phyloP scores from a whole-genome alignment of 2,329 filamentous ascomycete genomes.

The Microthyrium microscopicum region DNA sequence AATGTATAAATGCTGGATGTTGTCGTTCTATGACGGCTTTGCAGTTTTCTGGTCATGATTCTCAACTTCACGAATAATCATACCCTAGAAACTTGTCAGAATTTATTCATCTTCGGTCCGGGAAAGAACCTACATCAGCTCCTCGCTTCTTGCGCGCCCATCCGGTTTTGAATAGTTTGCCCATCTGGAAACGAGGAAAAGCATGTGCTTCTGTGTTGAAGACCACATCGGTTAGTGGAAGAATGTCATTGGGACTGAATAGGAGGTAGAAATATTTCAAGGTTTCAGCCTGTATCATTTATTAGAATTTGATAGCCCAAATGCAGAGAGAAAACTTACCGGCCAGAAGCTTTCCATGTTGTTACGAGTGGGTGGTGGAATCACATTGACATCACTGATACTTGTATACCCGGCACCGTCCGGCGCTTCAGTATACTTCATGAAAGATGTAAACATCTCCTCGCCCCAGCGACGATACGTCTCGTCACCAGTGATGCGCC shows the following conservation, averaged over 20 bases:
- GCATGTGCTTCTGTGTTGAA: conserved; percentile 94
- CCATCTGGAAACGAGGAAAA: conserved; percentile 73
- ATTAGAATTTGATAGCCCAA: conserved; percentile 6
- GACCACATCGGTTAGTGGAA: conserved; percentile 74
- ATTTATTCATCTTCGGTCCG: too few relatives aligned
- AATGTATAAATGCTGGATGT: too few relatives aligned
- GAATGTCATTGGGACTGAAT: conserved; percentile 67
- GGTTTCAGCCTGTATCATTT: conserved; percentile 59
- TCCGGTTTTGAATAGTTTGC: conserved; percentile 23
- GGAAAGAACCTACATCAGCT: too few relatives aligned
- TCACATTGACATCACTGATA: conserved; percentile 52
- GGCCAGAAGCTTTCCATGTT: conserved; percentile 99
- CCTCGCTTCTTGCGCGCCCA: conserved; percentile 8
- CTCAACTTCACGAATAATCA: too few relatives aligned
- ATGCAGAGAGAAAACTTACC: conserved; percentile 33
- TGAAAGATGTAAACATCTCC: conserved; percentile 92
- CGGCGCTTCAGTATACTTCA: conserved; percentile 65
- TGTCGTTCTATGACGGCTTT: too few relatives aligned
- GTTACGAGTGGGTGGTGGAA: conserved; percentile 56
- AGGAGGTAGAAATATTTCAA: conserved; percentile 95
- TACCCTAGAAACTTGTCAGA: too few relatives aligned
- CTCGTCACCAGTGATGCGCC: conserved; percentile 82
- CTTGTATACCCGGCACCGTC: conserved; percentile 72
- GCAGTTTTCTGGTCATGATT: too few relatives aligned
- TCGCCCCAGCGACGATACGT: conserved; percentile 93